phyloP scores from a whole-genome alignment of 2,329 filamentous ascomycete genomes.

The Stemphylium beticola region DNA sequence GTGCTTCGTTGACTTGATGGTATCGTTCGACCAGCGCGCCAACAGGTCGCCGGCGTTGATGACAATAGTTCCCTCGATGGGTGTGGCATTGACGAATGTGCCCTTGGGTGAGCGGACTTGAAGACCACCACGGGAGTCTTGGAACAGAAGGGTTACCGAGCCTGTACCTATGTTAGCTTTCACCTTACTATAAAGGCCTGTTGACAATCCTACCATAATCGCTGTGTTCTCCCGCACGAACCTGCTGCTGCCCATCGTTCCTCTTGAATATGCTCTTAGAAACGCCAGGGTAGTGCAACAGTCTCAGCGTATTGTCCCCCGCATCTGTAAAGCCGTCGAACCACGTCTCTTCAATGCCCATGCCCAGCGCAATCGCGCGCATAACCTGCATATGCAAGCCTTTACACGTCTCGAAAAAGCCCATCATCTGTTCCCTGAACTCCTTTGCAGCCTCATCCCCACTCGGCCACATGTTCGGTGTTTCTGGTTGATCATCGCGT shows the following conservation, averaged over 20 bases:
- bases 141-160: conserved; percentile 51
- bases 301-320: conserved; percentile 62
- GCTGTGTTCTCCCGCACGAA: conserved; percentile 79
- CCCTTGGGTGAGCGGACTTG: conserved; percentile 74
- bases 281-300: conserved; percentile 79
- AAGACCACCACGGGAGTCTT: conserved; percentile 63
- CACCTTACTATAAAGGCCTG: accelerated
- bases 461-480: conserved; percentile 80
- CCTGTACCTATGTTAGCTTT: conserved; percentile 36
- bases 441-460: conserved; percentile 60
- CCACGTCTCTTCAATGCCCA: conserved; percentile 72
- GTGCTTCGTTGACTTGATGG: conserved; percentile 88
- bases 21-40: conserved; percentile 88
- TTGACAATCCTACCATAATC: conserved; percentile 58
- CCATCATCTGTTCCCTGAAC: conserved; percentile 75
- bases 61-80: conserved; percentile 81
- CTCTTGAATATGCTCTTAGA: conserved; percentile 68
- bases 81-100: conserved; percentile 80
- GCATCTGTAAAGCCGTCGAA: conserved; percentile 76
- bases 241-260: conserved; percentile 73
- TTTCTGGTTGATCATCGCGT: conserved; percentile 63
- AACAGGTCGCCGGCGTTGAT: conserved; percentile 89
- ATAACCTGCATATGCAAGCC: conserved; percentile 77
- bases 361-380: conserved; percentile 82
- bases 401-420: conserved; percentile 78